A percentile compares a stretch with the other conserved stretches of the same genome.
phyloP scores from a whole-genome alignment of 2,329 filamentous ascomycete genomes.

The Fusarium azukiicola region DNA sequence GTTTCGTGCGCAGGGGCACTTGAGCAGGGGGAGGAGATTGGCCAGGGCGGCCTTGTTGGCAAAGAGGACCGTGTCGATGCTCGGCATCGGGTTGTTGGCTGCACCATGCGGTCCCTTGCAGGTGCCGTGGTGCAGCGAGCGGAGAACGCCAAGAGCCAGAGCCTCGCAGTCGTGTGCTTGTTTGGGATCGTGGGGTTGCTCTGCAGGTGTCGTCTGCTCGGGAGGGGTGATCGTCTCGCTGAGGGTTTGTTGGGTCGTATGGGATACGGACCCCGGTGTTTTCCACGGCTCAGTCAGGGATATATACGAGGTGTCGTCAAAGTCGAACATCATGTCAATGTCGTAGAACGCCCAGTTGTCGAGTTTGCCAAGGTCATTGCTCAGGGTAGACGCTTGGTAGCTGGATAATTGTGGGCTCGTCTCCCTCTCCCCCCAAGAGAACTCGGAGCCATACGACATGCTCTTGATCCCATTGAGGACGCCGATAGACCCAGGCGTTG shows the following conservation, averaged over 20 bases:
- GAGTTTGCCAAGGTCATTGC: conserved; percentile 13
- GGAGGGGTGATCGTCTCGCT: conserved; percentile 32
- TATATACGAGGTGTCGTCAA: conserved; percentile 31
- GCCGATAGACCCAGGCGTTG: neutral
- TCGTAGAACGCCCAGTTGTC: conserved; percentile 34
- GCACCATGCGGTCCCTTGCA: neutral
- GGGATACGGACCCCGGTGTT: conserved; percentile 5
- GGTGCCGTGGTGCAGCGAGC: conserved; percentile 28
- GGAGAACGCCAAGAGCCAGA: conserved; percentile 22
- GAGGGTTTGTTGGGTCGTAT: conserved; percentile 20
- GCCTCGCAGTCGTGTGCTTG: conserved; percentile 35
- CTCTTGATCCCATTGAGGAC: neutral
- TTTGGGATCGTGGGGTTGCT: conserved; percentile 10
- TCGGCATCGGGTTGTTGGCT: conserved; percentile 18
- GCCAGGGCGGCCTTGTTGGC: conserved; percentile 35
- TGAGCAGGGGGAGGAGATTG: conserved; percentile 33
- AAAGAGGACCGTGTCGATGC: conserved; percentile 39
- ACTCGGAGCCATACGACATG: conserved; percentile 14
- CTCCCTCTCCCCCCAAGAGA: conserved; percentile 25
- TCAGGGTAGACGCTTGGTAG: neutral
- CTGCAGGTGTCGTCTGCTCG: neutral
- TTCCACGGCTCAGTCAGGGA: conserved; percentile 37
- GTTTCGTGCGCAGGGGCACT: conserved; percentile 22
- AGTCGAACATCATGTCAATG: conserved; percentile 33
- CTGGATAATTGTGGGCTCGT: neutral